Base-by-base conservation (phyloP, 1,284 basidiomycete species). In the Coniophora puteana region DNA sequence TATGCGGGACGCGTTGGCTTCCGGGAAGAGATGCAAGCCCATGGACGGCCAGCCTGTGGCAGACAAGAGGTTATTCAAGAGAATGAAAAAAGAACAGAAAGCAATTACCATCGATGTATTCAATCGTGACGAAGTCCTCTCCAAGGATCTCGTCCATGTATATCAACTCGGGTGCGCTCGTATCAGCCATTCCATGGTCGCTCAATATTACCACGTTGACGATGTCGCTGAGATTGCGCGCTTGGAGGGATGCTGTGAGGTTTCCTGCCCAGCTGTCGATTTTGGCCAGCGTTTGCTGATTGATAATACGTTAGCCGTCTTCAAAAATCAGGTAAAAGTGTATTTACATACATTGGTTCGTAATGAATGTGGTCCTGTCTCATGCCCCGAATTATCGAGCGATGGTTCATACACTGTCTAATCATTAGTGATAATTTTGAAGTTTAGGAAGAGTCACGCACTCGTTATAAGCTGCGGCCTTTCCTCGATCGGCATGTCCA, bases 121-220 rank as follows among this genome's bases (percentile, higher is more conserved):
- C n/a, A n/a, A n/a, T n/a, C n/a, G n/a, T n/a, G n/a, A n/a, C n/a
- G n/a, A n/a, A n/a, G n/a, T n/a, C n/a, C n/a, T n/a, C n/a, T n/a
- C 86, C 89, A 14, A 94, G 67, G 43, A 93, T 76, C 45, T 89
- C 82, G 58, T 96, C 92, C 38, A 96, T 69, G 60, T 84, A 92
- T 25, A 95, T 68, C 39, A 81, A 69, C 36, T 84, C 76, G 0
- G 83, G 78, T 49, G 87, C 75, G 47, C 80, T 83, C 8, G 91
- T 94, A 51, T 85, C 83, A 0, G 83, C 86, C 93, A 96, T 95
- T 4, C 93, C 93, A 57, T 96, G 93, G 61, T 96, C 93, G 44
- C 84, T 89, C 38, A 96, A 89, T 52, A 94, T 90, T 20, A 95
- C 74, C 20, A 96, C 71, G 58, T 96, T 89, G 23, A 94, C 84